Evolutionary conservation across 306 rosid species (phyloP).

Genomic region (Begonia peltatifolia): DNA sequence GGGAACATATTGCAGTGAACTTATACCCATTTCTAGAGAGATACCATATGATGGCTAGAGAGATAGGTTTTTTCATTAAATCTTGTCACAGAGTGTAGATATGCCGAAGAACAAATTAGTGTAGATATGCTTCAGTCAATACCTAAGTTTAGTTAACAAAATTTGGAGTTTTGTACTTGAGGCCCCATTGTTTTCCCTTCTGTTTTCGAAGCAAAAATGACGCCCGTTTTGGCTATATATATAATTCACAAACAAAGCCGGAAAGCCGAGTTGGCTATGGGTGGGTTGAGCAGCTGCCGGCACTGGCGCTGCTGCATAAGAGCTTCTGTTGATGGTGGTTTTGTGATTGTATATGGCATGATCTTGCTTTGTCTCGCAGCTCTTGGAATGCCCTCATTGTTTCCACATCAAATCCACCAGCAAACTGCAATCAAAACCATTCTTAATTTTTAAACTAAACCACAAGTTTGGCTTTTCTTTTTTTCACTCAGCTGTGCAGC

Average conservation of each 20-base stretch:
- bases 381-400: conserved; percentile 95
- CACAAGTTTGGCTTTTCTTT: neutral
- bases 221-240: conserved; percentile 28
- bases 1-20: too few relatives aligned
- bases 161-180: too few relatives aligned
- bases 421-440: conserved; percentile 49
- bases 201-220: neutral
- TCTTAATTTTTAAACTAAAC: neutral
- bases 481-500: neutral
- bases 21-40: too few relatives aligned
- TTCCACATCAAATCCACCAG: conserved; percentile 90
- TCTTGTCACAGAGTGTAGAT: too few relatives aligned
- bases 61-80: too few relatives aligned
- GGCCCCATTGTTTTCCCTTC: too few relatives aligned
- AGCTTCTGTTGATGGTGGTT: conserved; percentile 49
- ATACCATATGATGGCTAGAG: too few relatives aligned
- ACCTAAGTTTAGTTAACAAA: too few relatives aligned
- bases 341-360: conserved; percentile 78
- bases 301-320: conserved; percentile 22
- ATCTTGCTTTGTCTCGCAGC: conserved; percentile 80
- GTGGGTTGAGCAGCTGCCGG: conserved; percentile 53
- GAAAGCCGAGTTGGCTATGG: conserved; percentile 23
- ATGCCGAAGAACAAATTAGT: too few relatives aligned
- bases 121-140: too few relatives aligned
- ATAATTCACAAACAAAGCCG: conserved; percentile 2